Percentiles rank a stretch among this genome's conserved stretches.
These are phyloP conservation scores for Russula compacta DNA, from an alignment of 768 basidiomycete genomes.

Conservation along the genomic window DNA sequence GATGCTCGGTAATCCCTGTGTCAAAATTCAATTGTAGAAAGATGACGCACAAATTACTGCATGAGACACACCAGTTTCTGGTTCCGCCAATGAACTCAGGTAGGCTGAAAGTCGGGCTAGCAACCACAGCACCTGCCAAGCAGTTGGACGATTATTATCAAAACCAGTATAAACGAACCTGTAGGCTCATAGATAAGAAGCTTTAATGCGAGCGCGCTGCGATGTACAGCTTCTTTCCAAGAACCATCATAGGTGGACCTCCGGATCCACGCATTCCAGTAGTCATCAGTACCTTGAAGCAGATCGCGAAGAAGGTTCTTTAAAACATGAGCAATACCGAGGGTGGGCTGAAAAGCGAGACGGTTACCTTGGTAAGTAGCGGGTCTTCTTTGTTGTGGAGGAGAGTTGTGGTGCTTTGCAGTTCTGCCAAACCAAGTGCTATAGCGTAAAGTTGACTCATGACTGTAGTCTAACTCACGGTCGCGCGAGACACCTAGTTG, in stretches of 20 bases:
- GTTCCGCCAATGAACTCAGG: slow-evolving; percentile 89
- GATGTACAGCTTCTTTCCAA: slow-evolving; percentile 93
- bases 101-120: slow-evolving; percentile 90
- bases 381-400: slow-evolving; percentile 59
- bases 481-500: slow-evolving; percentile 40
- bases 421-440: slow-evolving; percentile 23
- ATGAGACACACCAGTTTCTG: slow-evolving; percentile 61
- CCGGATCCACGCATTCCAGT: slow-evolving; percentile 88
- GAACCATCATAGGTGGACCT: slow-evolving; percentile 83
- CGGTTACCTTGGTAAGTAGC: slow-evolving; percentile 48
- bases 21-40: not conserved
- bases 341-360: not conserved
- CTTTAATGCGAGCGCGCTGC: slow-evolving; percentile 90
- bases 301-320: slow-evolving; percentile 51
- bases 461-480: slow-evolving; percentile 24
- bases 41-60: not conserved
- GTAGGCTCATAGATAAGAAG: slow-evolving; percentile 90
- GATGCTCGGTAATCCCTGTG: slow-evolving; percentile 42
- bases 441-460: not conserved
- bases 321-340: not conserved
- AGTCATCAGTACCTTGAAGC: slow-evolving; percentile 61
- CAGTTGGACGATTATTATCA: not conserved
- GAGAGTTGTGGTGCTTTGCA: slow-evolving; percentile 38
- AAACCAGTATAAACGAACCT: slow-evolving; percentile 30
- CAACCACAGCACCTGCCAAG: slow-evolving; percentile 72